These are phyloP conservation scores for Mucor velutinosus DNA, from an alignment of 371 early-diverging fungal genomes.

Conservation along the genomic window DNA sequence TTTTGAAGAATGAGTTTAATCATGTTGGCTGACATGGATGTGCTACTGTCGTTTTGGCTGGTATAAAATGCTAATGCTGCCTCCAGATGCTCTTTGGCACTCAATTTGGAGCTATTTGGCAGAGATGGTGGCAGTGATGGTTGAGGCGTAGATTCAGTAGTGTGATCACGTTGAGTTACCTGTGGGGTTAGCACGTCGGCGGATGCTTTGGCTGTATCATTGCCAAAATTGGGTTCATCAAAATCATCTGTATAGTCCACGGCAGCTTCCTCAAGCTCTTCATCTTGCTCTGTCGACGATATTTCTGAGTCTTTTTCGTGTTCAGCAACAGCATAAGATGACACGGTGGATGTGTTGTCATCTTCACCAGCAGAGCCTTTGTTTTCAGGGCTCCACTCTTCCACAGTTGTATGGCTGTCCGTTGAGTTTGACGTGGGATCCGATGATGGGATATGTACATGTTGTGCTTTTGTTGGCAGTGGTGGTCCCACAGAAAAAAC, in stretches of 20 bases:
- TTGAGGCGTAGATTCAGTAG: background rate
- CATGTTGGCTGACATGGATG: slow-evolving; percentile 23
- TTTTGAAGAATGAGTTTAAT: slow-evolving; percentile 24
- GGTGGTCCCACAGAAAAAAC: background rate
- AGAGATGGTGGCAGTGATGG: background rate
- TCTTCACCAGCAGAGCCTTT: background rate
- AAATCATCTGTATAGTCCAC: background rate
- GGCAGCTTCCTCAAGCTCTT: background rate
- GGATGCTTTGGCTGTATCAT: background rate
- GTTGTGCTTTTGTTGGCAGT: background rate
- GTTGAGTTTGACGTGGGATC: background rate
- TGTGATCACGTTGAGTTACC: too few species aligned
- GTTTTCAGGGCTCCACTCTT: background rate
- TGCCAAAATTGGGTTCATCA: background rate
- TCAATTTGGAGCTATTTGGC: background rate
- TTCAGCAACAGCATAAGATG: background rate
- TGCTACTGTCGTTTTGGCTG: slow-evolving; percentile 3
- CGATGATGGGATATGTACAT: background rate
- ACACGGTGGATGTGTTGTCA: background rate
- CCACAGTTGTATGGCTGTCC: background rate
- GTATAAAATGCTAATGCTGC: slow-evolving; percentile 21
- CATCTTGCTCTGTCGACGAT: background rate
- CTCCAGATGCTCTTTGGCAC: slow-evolving; percentile 20
- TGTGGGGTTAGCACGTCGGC: background rate
- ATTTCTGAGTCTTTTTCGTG: background rate